A percentile compares a stretch with the other conserved stretches of the same genome.
phyloP scores from a whole-genome alignment of 2,329 filamentous ascomycete genomes.

The Hypoxylon sp. region DNA sequence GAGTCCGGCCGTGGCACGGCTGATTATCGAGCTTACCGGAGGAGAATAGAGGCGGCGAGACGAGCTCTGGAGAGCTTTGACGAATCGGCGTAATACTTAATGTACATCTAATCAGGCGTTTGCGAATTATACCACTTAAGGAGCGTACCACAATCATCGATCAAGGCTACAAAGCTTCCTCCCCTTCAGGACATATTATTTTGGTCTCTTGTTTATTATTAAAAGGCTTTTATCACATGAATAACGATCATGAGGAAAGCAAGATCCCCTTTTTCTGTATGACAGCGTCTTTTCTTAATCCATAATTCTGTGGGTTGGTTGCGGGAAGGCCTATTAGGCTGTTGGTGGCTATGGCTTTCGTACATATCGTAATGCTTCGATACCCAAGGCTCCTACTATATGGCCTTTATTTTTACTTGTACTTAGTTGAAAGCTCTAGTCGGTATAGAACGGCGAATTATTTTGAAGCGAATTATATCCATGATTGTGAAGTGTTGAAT shows the following conservation, averaged over 20 bases:
- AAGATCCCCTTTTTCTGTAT: constrained; percentile 32
- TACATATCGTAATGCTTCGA: constrained; percentile 42
- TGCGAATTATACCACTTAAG: constrained; percentile 40
- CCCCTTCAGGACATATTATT: constrained; percentile 18
- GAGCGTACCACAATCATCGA: constrained; percentile 21
- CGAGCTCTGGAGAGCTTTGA: constrained; percentile 80
- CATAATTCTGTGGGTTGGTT: constrained; percentile 13
- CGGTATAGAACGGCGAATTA: constrained; percentile 29
- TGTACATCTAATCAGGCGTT: constrained; percentile 37
- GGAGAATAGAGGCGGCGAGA: constrained; percentile 81
- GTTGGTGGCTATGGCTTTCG: constrained; percentile 16
- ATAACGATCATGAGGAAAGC: constrained; percentile 41
- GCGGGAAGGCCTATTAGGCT: not conserved
- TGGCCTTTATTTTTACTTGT: constrained; percentile 36
- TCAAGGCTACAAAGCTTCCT: constrained; percentile 13
- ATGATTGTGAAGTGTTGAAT: constrained; percentile 51
- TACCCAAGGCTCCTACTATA: constrained; percentile 33
- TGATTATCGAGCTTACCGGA: constrained; percentile 75
- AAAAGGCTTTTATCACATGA: constrained; percentile 25
- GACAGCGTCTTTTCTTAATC: constrained; percentile 24
- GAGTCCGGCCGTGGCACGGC: constrained; percentile 68
- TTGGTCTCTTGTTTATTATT: constrained; percentile 17
- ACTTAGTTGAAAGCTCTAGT: constrained; percentile 24
- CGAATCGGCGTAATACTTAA: constrained; percentile 49
- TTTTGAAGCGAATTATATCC: constrained; percentile 6